Percentiles rank a stretch among this genome's conserved stretches.
These are phyloP conservation scores for Berberis vulgaris DNA, from an alignment of 164 flowering plant species.

Conservation along the genomic window DNA sequence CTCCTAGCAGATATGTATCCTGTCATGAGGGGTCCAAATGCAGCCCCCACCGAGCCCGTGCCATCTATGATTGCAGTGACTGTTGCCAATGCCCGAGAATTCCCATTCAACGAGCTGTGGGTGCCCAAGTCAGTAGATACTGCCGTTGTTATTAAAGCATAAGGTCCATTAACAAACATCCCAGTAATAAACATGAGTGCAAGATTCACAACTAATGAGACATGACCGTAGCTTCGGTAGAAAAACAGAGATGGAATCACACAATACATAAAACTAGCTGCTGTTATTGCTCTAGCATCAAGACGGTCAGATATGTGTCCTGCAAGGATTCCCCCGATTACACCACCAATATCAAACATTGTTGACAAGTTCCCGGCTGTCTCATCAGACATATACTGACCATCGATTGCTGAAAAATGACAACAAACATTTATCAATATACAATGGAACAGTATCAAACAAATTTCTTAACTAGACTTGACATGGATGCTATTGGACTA, in stretches of 20 bases:
- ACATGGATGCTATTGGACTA: too few relatives aligned
- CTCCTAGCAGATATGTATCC: constrained; percentile 62
- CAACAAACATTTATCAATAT: background rate
- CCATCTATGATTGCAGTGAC: constrained; percentile 83
- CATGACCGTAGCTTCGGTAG: constrained; percentile 55
- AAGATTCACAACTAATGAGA: constrained; percentile 38
- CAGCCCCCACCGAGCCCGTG: constrained; percentile 80
- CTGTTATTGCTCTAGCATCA: constrained; percentile 72
- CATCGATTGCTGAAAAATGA: constrained; percentile 52
- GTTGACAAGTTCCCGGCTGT: constrained; percentile 69
- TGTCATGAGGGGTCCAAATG: constrained; percentile 63
- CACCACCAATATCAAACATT: constrained; percentile 74
- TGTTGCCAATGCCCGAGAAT: constrained; percentile 64
- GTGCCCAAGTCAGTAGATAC: constrained; percentile 78
- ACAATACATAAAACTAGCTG: constrained; percentile 70
- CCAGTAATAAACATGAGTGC: constrained; percentile 63
- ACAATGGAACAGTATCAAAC: background rate
- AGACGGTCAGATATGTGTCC: constrained; percentile 76
- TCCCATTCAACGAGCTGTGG: constrained; percentile 57
- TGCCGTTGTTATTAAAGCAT: constrained; percentile 80
- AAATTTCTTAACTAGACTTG: too few relatives aligned
- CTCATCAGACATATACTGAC: constrained; percentile 48
- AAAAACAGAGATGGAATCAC: constrained; percentile 66
- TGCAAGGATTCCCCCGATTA: constrained; percentile 69
- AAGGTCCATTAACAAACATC: constrained; percentile 73